phyloP scores from a whole-genome alignment of 768 basidiomycete species.

The Termitomyces sp. region DNA sequence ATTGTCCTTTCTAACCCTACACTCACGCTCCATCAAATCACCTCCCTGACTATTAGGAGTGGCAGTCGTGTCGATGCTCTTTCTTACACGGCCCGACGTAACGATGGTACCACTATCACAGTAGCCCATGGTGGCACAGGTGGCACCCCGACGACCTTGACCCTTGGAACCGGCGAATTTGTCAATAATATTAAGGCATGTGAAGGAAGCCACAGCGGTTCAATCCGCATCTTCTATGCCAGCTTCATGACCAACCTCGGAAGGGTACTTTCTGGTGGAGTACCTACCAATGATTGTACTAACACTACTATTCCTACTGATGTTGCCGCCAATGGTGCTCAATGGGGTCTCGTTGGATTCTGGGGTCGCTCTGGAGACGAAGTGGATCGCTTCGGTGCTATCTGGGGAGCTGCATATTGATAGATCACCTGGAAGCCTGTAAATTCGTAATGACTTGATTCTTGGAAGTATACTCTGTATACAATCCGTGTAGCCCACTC shows the following conservation, averaged over 20 bases:
- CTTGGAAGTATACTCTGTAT: background rate
- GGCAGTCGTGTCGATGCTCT: slow-evolving; percentile 27
- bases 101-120: slow-evolving; percentile 12
- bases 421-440: background rate
- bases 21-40: slow-evolving; percentile 18
- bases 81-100: slow-evolving; percentile 18
- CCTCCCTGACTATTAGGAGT: slow-evolving; percentile 25
- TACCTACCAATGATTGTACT: slow-evolving; percentile 21
- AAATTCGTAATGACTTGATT: background rate
- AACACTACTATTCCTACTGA: slow-evolving; percentile 23
- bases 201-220: slow-evolving; percentile 18
- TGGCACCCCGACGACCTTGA: slow-evolving; percentile 22
- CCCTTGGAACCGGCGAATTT: slow-evolving; percentile 19
- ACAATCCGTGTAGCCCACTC: background rate
- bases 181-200: slow-evolving; percentile 20
- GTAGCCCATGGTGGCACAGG: slow-evolving; percentile 29
- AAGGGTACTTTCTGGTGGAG: slow-evolving; percentile 21
- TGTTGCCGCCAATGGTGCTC: slow-evolving; percentile 17
- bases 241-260: slow-evolving; percentile 25
- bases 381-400: slow-evolving; percentile 23
- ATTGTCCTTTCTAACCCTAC: slow-evolving; percentile 12
- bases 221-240: slow-evolving; percentile 27
- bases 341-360: slow-evolving; percentile 27
- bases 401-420: slow-evolving; percentile 26
- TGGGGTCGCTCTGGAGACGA: slow-evolving; percentile 26